Evolutionary conservation across 2,329 filamentous ascomycete species (phyloP), one percentile per base, ranked within the genome.

Genomic region (Penicillium sp.): DNA sequence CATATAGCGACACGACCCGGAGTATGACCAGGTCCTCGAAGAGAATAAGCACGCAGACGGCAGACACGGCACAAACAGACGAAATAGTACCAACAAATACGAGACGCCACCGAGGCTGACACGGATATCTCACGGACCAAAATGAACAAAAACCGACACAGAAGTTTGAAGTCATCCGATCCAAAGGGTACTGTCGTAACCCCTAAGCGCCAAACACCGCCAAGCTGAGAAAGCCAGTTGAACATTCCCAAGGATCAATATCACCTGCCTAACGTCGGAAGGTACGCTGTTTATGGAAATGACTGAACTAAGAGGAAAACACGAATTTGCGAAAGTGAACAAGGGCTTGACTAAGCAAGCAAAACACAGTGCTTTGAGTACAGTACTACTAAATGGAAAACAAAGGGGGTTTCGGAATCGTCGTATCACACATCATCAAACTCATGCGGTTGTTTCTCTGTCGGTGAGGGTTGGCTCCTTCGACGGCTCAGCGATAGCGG

Each of bases 1-100:
- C 64, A 65, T 68, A 66, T 71, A 62, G 60, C 64, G 63, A 68
- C 65, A 58, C 62, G 55, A 66, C 56, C 60, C 52, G 55, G 2
- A 35, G n/a, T 26, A 11, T 42, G n/a, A 38, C 38, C 35, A 11
- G 40, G 22, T 33, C 38, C 22, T 54, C 40, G 14, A 48, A 25
- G 14, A 49, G 54, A 33, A 55, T 56, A 52, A 52, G 28, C 28
- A 52, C 37, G 10, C 14, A 28, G 16, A 42, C 30, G 14, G 6
- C 22, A 26, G 48, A 19, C 40, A 58, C 6, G 33, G 33, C 30
- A 46, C 10, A 13, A 54, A 28, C 40, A 48, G 40, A 30, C 25
- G 22, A 11, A 53, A 53, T 3, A 10, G 35, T 53, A 40, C 48
- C 30, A 37, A 38, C 6, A 45, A 30, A 22, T 10, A 22, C 16